Base-by-base conservation (phyloP, 352 stramenopile genomes). In the Phytophthora sansomeana region DNA sequence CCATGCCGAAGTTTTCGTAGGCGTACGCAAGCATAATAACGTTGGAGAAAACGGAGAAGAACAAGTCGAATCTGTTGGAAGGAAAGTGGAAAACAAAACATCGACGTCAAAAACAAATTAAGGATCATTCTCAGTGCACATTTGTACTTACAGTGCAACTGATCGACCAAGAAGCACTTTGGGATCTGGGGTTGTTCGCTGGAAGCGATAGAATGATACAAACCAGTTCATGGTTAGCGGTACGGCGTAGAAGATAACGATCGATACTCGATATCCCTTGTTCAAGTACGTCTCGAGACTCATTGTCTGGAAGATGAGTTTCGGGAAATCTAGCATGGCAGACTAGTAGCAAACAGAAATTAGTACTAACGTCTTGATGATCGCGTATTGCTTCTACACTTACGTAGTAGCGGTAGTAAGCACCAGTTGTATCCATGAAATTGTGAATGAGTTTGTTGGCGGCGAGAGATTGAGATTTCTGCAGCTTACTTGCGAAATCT, bases 121-220 rank as follows among this genome's bases (percentile, higher is more conserved):
- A 21, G n/a, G 16, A n/a, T 6, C 21, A 3, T 24, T 24, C 3
- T 3, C 21, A 24, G 21, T 24, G 21, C 21, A 24, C 21, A 24
- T 24, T 3, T 24, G 21, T 17, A 63, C 74, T 38, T 54, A 83
- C 57, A 82, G 58, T 36, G 82, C 82, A 50, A 87, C 82, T 0
- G 73, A 14, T 0, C 78, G 78, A 19, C 64, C 59, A 17, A 84
- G 36, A 13, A 80, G 28, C 4, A 81, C 50, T 17, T 54, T 55
- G 3, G 46, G 63, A 39, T 87, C 78, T 0, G 73, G 53, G 3
- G 43, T 66, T 6, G 56, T 72, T n/a, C 75, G 72, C 47, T 83
- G 67, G 39, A 84, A 87, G 7, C 78, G 64, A 49, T 81, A 87
- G 49, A 84, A 81, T 7, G 78, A 84, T 17, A 84, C 67, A 16